These are phyloP conservation scores for Fraxinus sp. DNA, from an alignment of 305 asterid species.

Conservation along the genomic window DNA sequence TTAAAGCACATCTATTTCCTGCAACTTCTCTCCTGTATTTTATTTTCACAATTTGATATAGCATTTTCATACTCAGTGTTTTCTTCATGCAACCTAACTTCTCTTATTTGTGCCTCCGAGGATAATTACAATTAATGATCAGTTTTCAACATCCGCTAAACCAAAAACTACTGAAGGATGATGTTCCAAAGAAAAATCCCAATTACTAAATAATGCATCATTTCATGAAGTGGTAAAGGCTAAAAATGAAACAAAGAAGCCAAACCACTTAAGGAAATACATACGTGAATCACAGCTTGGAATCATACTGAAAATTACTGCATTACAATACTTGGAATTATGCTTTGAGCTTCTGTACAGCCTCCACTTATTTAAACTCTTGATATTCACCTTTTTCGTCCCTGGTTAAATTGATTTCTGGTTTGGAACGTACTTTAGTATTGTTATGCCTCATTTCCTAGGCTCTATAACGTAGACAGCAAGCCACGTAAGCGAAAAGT, in stretches of 20 bases:
- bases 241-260: neutral
- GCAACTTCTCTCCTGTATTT: conserved; percentile 66
- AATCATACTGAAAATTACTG: neutral
- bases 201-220: neutral
- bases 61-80: conserved; percentile 73
- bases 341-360: neutral
- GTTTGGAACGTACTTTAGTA: too few relatives aligned
- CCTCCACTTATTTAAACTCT: neutral
- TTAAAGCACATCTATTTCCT: conserved; percentile 63
- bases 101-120: conserved; percentile 67
- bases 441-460: too few relatives aligned
- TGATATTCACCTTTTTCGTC: neutral
- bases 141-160: conserved; percentile 11
- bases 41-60: conserved; percentile 60
- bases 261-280: neutral
- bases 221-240: neutral
- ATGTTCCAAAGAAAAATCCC: neutral
- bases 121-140: conserved; percentile 10
- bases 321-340: neutral
- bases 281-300: neutral
- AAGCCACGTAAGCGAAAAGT: too few relatives aligned
- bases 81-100: conserved; percentile 69
- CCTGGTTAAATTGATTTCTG: too few relatives aligned
- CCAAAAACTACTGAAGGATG: neutral
- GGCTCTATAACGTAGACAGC: too few relatives aligned